Evolutionary conservation across 192 early-diverging fungal species (phyloP), one percentile per base, ranked within the genome.

Genomic region (Gamsiella multidivaricata): DNA sequence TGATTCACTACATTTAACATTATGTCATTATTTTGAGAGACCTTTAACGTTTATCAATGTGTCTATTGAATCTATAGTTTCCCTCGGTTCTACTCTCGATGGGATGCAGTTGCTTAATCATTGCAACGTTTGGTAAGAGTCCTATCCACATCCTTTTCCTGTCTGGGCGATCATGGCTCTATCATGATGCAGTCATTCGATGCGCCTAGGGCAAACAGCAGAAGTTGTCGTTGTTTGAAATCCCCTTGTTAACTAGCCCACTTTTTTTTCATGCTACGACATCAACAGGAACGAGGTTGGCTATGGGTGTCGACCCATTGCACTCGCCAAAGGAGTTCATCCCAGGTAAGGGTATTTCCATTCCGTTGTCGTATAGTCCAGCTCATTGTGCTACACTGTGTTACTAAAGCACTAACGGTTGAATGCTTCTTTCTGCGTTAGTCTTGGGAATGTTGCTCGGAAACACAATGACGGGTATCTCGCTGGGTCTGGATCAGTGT

Each of bases 371-470:
- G 25, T 9, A 34, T 51, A 18, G 4, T 54, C 12, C 37, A 39
- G 12, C 5, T 39, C 37, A 36, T 18, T 25, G 11, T 59, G 4
- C 1, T 51, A 12, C 15, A 20, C 25, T 9, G 33, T 29, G n/a
- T 25, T 59, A 29, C 4, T 23, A n/a, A n/a, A n/a, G n/a, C n/a
- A n/a, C n/a, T n/a, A n/a, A n/a, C n/a, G n/a, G n/a, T n/a, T n/a
- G n/a, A n/a, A n/a, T n/a, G n/a, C n/a, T n/a, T n/a, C n/a, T n/a
- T 17, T 3, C 10, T 42, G 5, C 0, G 0, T 20, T 61, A 75
- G 94, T 91, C 0, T 81, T 97, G 8, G 95, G 93, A 29, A 97
- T 97, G 95, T 74, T 97, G 32, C 86, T 95, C 17, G 94, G 93
- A 32, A 95, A 93, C 68, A 81, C 86, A 42, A 91, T 94, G 87